Evolutionary conservation across 805 yeast species (phyloP), one percentile per base, ranked within the genome.

Genomic region (Suhomyces sp.): DNA sequence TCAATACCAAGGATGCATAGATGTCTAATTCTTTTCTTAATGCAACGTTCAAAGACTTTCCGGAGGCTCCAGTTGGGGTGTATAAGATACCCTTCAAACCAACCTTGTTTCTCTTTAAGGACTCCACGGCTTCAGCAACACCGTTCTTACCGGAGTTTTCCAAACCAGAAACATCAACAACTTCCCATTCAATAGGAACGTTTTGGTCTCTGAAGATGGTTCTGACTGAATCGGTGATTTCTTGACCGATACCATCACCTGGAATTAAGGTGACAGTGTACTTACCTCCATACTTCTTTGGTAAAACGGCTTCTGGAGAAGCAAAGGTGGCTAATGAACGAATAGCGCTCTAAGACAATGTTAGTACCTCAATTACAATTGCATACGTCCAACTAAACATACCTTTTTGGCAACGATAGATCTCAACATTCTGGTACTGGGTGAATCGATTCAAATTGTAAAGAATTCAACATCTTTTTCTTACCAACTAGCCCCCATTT

Each of bases 221-320:
- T 72, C 87, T 85, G 55, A 93, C 99, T 22, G 97, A 87, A 71
- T 88, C 93, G 53, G 98, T 87, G 69, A 92, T 89, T 78, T 92
- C 97, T 67, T 86, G 86, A 73, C 99, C 99, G 60, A 92, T 87
- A 82, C 98, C 98, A 69, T 93, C 99, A 75, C 99, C 97, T 53
- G 98, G 98, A 62, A 93, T 86, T 70, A 93, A 80, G 47, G 99
- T 93, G 53, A 94, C 97, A 49, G 93, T 88, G 80, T 83, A 92
- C 69, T 86, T 86, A 57, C 97, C 97, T 62, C 98, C 98, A 76
- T 89, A 91, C 75, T 89, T 87, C 78, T 89, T 89, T 65, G 96
- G 96, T 65, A 88, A 78, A 57, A 81, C 80, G 54, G 80, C 64
- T 68, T 83, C 87, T 50, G 86, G 79, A 25, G 84, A 72, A 51